These are phyloP conservation scores for Cornus florida DNA, from an alignment of 148 eudicot genomes.

Conservation along the genomic window DNA sequence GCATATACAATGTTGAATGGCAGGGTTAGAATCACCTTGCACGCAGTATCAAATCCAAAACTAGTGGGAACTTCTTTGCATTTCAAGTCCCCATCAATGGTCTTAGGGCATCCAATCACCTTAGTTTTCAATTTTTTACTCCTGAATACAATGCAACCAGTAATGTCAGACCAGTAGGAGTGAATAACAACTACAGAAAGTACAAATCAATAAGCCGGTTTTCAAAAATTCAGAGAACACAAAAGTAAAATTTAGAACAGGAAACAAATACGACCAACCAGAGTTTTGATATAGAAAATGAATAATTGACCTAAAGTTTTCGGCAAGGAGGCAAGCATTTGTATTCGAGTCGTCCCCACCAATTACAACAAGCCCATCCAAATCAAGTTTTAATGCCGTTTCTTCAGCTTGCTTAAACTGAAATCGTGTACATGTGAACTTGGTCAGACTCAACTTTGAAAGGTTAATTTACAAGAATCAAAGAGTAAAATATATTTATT, in stretches of 20 bases:
- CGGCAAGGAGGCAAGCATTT: constrained; percentile 98
- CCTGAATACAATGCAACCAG: constrained; percentile 37
- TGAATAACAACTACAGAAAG: neutral
- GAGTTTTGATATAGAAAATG: neutral
- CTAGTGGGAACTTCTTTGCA: constrained; percentile 93
- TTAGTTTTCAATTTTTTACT: constrained; percentile 80
- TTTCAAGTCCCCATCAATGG: constrained; percentile 97
- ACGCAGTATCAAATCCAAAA: constrained; percentile 99
- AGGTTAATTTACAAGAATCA: neutral
- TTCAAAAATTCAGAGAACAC: neutral
- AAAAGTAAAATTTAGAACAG: neutral
- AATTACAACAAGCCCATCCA: constrained; percentile 98
- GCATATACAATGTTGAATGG: neutral
- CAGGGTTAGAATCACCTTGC: constrained; percentile 66
- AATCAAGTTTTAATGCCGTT: constrained; percentile 80
- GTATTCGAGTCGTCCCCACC: constrained; percentile 99
- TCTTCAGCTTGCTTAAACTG: constrained; percentile 99
- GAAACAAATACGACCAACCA: neutral
- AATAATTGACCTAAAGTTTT: constrained; percentile 69
- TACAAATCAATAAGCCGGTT: neutral
- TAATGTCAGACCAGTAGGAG: neutral
- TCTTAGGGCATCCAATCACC: constrained; percentile 98
- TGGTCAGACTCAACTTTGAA: constrained; percentile 10
- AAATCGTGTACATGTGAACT: constrained; percentile 17
- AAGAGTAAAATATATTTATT: neutral